Conservation (phyloP, 2,329 filamentous ascomycete genomes). For the Penicillium capsulatum region DNA sequence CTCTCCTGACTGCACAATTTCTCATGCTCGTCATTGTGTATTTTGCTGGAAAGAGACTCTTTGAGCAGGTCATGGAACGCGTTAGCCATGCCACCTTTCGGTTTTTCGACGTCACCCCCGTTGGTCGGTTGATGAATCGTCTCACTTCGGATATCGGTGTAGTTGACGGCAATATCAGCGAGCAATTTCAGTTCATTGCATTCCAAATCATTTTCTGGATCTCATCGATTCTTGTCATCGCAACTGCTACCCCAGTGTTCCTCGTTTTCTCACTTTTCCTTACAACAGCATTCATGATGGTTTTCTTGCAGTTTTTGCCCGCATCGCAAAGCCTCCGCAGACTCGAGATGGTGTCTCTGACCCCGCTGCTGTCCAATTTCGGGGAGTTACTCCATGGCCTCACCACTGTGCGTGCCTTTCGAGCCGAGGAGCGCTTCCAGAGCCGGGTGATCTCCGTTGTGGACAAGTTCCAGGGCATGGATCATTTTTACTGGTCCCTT, state of each 20-base stretch:
- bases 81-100: slow-evolving; percentile 80
- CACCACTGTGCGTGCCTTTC: slow-evolving; percentile 80
- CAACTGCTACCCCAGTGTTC: slow-evolving; percentile 71
- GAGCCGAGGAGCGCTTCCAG: slow-evolving; percentile 74
- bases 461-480: slow-evolving; percentile 88
- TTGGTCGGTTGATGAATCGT: slow-evolving; percentile 86
- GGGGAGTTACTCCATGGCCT: slow-evolving; percentile 80
- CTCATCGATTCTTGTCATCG: slow-evolving; percentile 71
- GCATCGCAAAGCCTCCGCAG: slow-evolving; percentile 77
- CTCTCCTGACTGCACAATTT: slow-evolving; percentile 59
- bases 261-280: slow-evolving; percentile 67
- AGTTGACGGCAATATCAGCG: slow-evolving; percentile 78
- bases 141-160: slow-evolving; percentile 87
- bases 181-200: slow-evolving; percentile 66
- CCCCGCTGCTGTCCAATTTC: slow-evolving; percentile 87
- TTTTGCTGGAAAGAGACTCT: slow-evolving; percentile 70
- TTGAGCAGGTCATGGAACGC: slow-evolving; percentile 64
- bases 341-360: slow-evolving; percentile 84
- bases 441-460: slow-evolving; percentile 73
- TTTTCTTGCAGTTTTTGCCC: slow-evolving; percentile 74
- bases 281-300: slow-evolving; percentile 63
- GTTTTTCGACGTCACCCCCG: slow-evolving; percentile 86
- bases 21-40: slow-evolving; percentile 75
- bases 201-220: slow-evolving; percentile 68
- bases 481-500: slow-evolving; percentile 91